A percentile compares a stretch with the other conserved stretches of the same genome.
These are phyloP conservation scores for Gentiana dahurica DNA, from an alignment of 257 asterid species.

Conservation along the genomic window DNA sequence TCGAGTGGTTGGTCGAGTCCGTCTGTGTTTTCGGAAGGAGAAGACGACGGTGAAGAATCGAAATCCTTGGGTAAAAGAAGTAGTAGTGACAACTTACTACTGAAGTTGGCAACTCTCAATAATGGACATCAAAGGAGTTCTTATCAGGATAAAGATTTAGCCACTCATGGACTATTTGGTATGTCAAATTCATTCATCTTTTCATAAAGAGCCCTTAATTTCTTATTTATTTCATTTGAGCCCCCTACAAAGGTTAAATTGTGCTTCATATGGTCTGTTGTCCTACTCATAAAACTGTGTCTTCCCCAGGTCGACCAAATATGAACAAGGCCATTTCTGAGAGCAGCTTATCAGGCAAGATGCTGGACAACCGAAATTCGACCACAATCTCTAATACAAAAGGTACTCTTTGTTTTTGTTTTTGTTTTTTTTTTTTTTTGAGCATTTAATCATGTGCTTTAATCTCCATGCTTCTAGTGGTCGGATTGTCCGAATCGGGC, in stretches of 20 bases:
- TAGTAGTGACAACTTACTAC: slow-evolving; percentile 55
- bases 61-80: slow-evolving; percentile 40
- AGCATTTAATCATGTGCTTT: not conserved
- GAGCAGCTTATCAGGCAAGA: slow-evolving; percentile 42
- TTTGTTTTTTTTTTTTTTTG: slow-evolving; percentile 1
- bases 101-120: slow-evolving; percentile 64
- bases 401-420: slow-evolving; percentile 28
- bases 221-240: not conserved
- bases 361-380: slow-evolving; percentile 54
- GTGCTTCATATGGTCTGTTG: too few species aligned
- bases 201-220: not conserved
- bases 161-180: slow-evolving; percentile 45
- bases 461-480: not conserved
- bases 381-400: slow-evolving; percentile 33
- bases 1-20: slow-evolving; percentile 76
- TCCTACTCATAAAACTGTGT: not conserved
- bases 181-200: not conserved
- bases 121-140: slow-evolving; percentile 34
- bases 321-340: slow-evolving; percentile 32
- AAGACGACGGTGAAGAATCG: slow-evolving; percentile 79
- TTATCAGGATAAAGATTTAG: slow-evolving; percentile 19
- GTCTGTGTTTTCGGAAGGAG: slow-evolving; percentile 83
- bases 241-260: too few species aligned
- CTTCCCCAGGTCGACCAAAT: slow-evolving; percentile 52
- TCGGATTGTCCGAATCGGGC: too few species aligned